Percentiles rank a stretch among this genome's conserved stretches.
These are phyloP conservation scores for Boletus rufocinnamomeus DNA, from an alignment of 768 basidiomycete species.

Conservation along the genomic window DNA sequence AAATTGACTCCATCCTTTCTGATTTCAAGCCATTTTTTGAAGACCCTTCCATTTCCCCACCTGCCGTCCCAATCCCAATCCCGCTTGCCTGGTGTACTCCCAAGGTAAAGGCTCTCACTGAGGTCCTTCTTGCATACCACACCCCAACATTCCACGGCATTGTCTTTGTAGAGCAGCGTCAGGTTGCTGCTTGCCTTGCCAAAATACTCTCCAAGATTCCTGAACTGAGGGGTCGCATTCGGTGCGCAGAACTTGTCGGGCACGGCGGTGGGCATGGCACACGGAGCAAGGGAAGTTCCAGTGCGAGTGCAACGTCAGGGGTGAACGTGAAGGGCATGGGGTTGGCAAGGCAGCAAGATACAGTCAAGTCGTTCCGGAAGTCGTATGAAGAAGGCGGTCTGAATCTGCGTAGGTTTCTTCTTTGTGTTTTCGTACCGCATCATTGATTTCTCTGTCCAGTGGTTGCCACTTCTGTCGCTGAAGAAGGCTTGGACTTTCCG, in stretches of 20 bases:
- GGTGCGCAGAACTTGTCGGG: slow-evolving; percentile 69
- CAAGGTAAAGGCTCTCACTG: slow-evolving; percentile 65
- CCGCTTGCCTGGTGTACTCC: slow-evolving; percentile 70
- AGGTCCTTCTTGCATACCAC: slow-evolving; percentile 57
- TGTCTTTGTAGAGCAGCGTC: slow-evolving; percentile 85
- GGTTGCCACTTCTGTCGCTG: slow-evolving; percentile 84
- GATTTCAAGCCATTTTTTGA: slow-evolving; percentile 45
- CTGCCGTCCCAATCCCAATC: slow-evolving; percentile 42
- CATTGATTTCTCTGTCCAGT: slow-evolving; percentile 41
- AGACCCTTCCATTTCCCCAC: slow-evolving; percentile 27
- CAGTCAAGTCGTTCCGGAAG: slow-evolving; percentile 64
- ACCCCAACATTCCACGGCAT: slow-evolving; percentile 72
- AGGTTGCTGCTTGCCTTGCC: slow-evolving; percentile 71
- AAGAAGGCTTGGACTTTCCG: slow-evolving; percentile 91
- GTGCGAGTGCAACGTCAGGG: slow-evolving; percentile 23
- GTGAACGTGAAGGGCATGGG: slow-evolving; percentile 53
- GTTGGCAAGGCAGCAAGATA: slow-evolving; percentile 54
- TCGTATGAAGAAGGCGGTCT: slow-evolving; percentile 64
- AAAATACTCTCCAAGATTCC: slow-evolving; percentile 63
- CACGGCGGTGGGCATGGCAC: slow-evolving; percentile 49
- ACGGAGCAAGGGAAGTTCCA: slow-evolving; percentile 22
- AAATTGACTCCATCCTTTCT: slow-evolving; percentile 50
- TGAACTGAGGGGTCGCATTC: slow-evolving; percentile 55
- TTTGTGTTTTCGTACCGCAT: background rate
- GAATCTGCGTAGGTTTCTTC: slow-evolving; percentile 60